Conservation (phyloP, 139 green algal genomes). For the Deuterostichococcus epilithicus region DNA sequence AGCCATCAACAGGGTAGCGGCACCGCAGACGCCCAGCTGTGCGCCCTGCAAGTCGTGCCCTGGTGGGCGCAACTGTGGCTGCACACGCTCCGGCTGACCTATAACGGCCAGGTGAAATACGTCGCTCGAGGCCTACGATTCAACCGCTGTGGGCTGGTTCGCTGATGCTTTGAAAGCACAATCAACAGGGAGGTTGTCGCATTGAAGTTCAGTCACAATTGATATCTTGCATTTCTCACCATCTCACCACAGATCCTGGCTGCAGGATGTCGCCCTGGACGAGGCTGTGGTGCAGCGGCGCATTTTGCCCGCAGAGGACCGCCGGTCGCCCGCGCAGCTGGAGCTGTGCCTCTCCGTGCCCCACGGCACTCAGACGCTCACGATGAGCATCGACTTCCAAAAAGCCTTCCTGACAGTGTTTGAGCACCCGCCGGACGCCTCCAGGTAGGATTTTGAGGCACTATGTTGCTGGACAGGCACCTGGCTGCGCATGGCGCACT, state of each 20-base stretch:
- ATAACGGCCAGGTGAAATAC: constrained; percentile 58
- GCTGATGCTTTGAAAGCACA: no score
- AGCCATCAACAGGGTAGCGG: neutral
- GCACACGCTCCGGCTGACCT: constrained; percentile 60
- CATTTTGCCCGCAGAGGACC: constrained; percentile 40
- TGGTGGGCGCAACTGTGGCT: constrained; percentile 75
- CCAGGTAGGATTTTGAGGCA: constrained; percentile 48
- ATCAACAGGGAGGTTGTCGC: no score
- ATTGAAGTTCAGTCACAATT: neutral
- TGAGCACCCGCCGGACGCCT: constrained; percentile 71
- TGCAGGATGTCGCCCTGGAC: constrained; percentile 14
- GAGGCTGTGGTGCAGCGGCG: constrained; percentile 5
- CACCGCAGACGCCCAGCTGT: constrained; percentile 24
- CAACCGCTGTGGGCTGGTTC: no score
- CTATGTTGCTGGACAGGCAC: neutral
- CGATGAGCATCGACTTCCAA: constrained; percentile 56
- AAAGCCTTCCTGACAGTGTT: constrained; percentile 62
- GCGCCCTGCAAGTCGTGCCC: constrained; percentile 70
- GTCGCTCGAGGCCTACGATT: constrained; percentile 8
- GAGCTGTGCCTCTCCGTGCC: constrained; percentile 53
- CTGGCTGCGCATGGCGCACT: no score
- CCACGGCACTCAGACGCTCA: constrained; percentile 3
- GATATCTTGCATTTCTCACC: constrained; percentile 22
- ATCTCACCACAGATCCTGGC: neutral
- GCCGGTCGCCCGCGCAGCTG: constrained; percentile 40